Evolutionary conservation across 2,329 filamentous ascomycete genomes (phyloP).

Genomic region (Botrytis galanthina): DNA sequence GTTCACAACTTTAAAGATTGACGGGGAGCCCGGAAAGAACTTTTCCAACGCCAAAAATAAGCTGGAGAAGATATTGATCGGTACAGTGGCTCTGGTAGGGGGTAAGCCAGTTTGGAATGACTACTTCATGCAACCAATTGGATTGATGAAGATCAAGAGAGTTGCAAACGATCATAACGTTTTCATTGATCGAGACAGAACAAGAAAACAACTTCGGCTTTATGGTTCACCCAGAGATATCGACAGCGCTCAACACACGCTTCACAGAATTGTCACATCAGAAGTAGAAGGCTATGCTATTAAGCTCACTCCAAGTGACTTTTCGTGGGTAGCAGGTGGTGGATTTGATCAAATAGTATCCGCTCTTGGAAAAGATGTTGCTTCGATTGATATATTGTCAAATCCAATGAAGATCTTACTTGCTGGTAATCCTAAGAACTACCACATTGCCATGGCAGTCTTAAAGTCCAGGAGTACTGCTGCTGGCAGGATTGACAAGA

Average conservation of each 20-base stretch:
- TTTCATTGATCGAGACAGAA: slow-evolving; percentile 5
- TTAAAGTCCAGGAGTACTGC: slow-evolving; percentile 13
- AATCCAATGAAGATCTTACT: slow-evolving; percentile 2
- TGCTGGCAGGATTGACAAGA: background rate
- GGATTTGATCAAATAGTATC: slow-evolving; percentile 3
- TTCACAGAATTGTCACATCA: slow-evolving; percentile 31
- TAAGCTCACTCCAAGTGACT: slow-evolving; percentile 34
- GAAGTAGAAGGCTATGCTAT: slow-evolving; percentile 29
- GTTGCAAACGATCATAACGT: background rate
- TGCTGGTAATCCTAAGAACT: background rate
- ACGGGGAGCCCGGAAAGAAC: slow-evolving; percentile 38
- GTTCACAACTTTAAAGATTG: slow-evolving; percentile 42
- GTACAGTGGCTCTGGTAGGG: slow-evolving; percentile 34
- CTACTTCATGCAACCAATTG: slow-evolving; percentile 23
- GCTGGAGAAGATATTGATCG: slow-evolving; percentile 40
- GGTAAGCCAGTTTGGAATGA: slow-evolving; percentile 38
- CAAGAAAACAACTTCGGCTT: background rate
- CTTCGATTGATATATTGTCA: slow-evolving; percentile 30
- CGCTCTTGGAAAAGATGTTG: background rate
- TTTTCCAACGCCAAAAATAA: slow-evolving; percentile 39
- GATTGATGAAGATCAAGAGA: slow-evolving; percentile 22
- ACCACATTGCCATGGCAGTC: background rate
- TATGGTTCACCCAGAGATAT: background rate
- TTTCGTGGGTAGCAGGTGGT: background rate
- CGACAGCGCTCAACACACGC: slow-evolving; percentile 30